phyloP scores from a whole-genome alignment of 2,329 filamentous ascomycete genomes.

The Hypoxylon sp. region DNA sequence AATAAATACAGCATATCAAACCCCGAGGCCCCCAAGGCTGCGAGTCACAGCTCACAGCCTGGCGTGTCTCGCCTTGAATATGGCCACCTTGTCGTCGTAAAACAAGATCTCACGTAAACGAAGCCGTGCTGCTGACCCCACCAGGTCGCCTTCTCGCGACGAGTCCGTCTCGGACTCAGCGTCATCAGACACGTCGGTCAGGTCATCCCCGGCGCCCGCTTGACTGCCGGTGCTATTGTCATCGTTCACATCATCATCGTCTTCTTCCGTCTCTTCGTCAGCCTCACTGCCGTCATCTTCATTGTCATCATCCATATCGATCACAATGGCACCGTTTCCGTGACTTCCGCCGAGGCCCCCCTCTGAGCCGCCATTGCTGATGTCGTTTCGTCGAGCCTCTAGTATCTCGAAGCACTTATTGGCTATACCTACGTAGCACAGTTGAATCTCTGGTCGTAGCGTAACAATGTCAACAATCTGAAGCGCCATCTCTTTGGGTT shows the following conservation, averaged over 20 bases:
- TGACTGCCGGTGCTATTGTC: slow-evolving; percentile 63
- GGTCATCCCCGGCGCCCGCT: slow-evolving; percentile 58
- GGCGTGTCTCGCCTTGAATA: slow-evolving; percentile 81
- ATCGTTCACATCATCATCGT: slow-evolving; percentile 57
- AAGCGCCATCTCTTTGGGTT: slow-evolving; percentile 77
- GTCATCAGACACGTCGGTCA: slow-evolving; percentile 60
- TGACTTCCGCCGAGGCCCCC: slow-evolving; percentile 33
- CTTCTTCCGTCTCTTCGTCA: slow-evolving; percentile 42
- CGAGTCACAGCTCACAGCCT: slow-evolving; percentile 52
- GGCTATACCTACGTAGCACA: slow-evolving; percentile 83
- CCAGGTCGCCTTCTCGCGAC: slow-evolving; percentile 61
- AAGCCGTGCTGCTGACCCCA: slow-evolving; percentile 60
- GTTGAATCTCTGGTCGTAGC: slow-evolving; percentile 78
- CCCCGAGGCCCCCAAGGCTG: slow-evolving; percentile 15
- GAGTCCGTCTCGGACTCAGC: slow-evolving; percentile 66
- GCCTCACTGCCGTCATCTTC: slow-evolving; percentile 49
- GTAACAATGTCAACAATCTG: slow-evolving; percentile 84
- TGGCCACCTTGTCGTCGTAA: slow-evolving; percentile 84
- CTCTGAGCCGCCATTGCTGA: slow-evolving; percentile 41
- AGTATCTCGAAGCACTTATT: slow-evolving; percentile 85
- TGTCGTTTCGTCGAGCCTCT: slow-evolving; percentile 66
- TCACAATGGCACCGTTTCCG: slow-evolving; percentile 36
- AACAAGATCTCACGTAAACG: slow-evolving; percentile 83
- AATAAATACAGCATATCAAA: slow-evolving; percentile 34
- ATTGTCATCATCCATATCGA: slow-evolving; percentile 50